Conservation (phyloP, 441 rosid species). For the Hura crepitans region DNA sequence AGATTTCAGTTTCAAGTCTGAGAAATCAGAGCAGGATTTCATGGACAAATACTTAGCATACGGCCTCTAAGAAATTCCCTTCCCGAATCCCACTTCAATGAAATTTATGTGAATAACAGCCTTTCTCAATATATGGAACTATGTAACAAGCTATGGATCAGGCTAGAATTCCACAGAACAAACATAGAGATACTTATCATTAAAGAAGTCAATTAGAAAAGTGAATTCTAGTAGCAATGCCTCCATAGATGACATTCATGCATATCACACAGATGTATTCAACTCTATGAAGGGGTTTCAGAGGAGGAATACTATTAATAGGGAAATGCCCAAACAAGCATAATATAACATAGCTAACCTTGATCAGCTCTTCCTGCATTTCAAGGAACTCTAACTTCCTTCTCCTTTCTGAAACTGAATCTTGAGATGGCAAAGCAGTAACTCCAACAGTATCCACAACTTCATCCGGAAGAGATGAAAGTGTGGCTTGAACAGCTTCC, state of each 20-base stretch:
- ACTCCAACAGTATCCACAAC: slow-evolving; percentile 89
- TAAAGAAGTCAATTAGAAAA: slow-evolving; percentile 11
- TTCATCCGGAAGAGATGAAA: slow-evolving; percentile 90
- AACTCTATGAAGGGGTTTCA: not conserved
- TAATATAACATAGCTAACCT: slow-evolving; percentile 42
- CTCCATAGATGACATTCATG: not conserved
- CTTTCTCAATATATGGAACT: not conserved
- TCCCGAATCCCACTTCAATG: not conserved
- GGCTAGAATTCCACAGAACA: not conserved
- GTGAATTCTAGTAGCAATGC: not conserved
- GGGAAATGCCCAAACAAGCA: slow-evolving; percentile 21
- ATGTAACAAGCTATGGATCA: slow-evolving; percentile 1
- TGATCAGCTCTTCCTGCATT: slow-evolving; percentile 89
- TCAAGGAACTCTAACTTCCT: slow-evolving; percentile 83
- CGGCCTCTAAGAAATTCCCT: not conserved
- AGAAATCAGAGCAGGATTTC: not conserved
- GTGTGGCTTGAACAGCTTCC: slow-evolving; percentile 88
- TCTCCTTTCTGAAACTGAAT: slow-evolving; percentile 74
- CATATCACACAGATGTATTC: not conserved
- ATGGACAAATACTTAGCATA: not conserved
- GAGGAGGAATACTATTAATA: not conserved
- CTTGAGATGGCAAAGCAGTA: slow-evolving; percentile 80
- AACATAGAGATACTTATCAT: not conserved
- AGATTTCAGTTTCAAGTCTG: not conserved
- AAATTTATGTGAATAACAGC: not conserved